Evolutionary conservation across 306 rosid species (phyloP), one percentile per base, ranked within the genome.

Genomic region (Oemleria cerasiformis): DNA sequence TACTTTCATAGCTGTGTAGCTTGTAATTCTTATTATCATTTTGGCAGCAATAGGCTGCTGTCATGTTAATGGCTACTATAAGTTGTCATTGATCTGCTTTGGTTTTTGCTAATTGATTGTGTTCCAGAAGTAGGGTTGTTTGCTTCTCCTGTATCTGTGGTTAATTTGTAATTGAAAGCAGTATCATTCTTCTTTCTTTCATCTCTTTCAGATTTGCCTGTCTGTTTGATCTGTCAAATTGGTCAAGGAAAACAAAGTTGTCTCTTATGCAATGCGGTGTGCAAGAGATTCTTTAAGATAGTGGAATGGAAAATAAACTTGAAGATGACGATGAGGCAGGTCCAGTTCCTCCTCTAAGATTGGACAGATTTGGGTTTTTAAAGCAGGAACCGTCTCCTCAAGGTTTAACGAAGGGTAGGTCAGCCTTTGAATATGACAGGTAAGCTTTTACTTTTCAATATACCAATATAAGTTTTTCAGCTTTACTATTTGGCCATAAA

Each of bases 331-430:
- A 51, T 73, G 97, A 94, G 73, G 75, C 83, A 13, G 91, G 85
- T 80, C 86, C 90, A 45, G 80, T 85, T 84, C 95, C 96, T 77
- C 74, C 86, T 13, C 90, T 88, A 44, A 86, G 74, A 60, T 67
- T 94, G 78, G 99, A 94, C 76, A 89, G 97, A 84, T 94, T 94
- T 72, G 97, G 99, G 53, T 91, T 94, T 79, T 71, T 88, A 66
- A 94, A 86, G 79, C 96, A 73, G 68, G 97, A 91, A 65, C 75
- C 50, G 66, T 71, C 86, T 74, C 67, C 92, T 64, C 91, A 94
- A 43, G 88, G 84, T 43, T 53, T 84, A 64, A 65, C 56, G 53
- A 91, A 81, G 83, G 81, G 74, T 72, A 79, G 79, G 77, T 75
- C 99, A 36, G 86, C 90, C 34, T 9, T 75, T 55, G 91, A 85